Percentiles rank a stretch among this genome's conserved stretches.
These are phyloP conservation scores for Uromyces viciae-fabae DNA, from an alignment of 1,284 basidiomycete genomes.

Conservation along the genomic window DNA sequence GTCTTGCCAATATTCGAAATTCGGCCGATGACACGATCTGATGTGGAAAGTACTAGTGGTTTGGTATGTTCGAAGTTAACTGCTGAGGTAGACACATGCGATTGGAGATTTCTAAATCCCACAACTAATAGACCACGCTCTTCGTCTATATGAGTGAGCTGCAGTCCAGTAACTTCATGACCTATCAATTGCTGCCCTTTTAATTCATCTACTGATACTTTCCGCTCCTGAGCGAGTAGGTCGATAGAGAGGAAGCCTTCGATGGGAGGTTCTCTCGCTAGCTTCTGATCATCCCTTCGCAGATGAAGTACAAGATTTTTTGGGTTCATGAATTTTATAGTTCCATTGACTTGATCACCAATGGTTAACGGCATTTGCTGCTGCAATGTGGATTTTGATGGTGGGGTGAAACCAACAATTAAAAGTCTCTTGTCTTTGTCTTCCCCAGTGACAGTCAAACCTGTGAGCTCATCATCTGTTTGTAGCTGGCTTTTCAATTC, in stretches of 20 bases:
- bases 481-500: slow-evolving; percentile 11
- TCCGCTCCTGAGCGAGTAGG: slow-evolving; percentile 76
- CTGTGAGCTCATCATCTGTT: slow-evolving; percentile 1
- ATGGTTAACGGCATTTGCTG: too few relatives aligned
- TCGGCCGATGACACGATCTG: slow-evolving; percentile 51
- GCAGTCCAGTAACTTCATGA: slow-evolving; percentile 70
- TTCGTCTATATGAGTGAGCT: slow-evolving; percentile 82
- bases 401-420: background rate
- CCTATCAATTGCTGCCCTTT: slow-evolving; percentile 66
- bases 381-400: background rate
- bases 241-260: slow-evolving; percentile 81
- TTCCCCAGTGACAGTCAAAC: slow-evolving; percentile 8
- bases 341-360: slow-evolving; percentile 1
- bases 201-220: slow-evolving; percentile 66
- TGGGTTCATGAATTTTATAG: background rate
- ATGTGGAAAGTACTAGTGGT: slow-evolving; percentile 1
- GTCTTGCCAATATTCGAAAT: slow-evolving; percentile 52
- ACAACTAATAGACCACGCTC: slow-evolving; percentile 85
- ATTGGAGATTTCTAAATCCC: slow-evolving; percentile 55
- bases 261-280: slow-evolving; percentile 53
- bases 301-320: slow-evolving; percentile 8
- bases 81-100: background rate
- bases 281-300: background rate
- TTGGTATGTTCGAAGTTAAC: background rate
- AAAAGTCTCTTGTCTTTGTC: background rate